Evolutionary conservation across 805 yeast genomes (phyloP).

Genomic region (Kodamaea neixiangensis): DNA sequence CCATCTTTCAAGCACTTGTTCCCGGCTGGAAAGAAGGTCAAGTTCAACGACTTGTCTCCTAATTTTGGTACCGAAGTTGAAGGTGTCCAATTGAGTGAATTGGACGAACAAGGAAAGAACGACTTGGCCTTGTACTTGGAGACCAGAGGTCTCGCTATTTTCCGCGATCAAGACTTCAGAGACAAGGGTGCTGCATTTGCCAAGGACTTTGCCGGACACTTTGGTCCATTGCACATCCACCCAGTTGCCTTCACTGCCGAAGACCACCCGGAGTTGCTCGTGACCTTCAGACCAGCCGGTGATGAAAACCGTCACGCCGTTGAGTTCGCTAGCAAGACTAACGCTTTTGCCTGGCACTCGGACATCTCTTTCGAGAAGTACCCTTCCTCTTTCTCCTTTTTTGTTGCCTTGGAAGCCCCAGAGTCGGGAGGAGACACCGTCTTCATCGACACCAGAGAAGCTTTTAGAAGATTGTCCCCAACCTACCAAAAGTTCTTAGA

Average conservation of each 20-base stretch:
- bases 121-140: constrained; percentile 28
- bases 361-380: constrained; percentile 27
- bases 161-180: constrained; percentile 27
- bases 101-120: constrained; percentile 27
- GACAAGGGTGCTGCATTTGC: constrained; percentile 27
- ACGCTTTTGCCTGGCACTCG: constrained; percentile 23
- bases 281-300: constrained; percentile 25
- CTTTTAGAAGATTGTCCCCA: constrained; percentile 27
- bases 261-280: constrained; percentile 24
- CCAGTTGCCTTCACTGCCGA: constrained; percentile 24
- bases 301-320: constrained; percentile 18
- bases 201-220: constrained; percentile 28
- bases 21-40: constrained; percentile 16
- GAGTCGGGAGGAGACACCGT: constrained; percentile 30
- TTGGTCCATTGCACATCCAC: constrained; percentile 31
- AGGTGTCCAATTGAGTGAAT: constrained; percentile 27
- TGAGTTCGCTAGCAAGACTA: constrained; percentile 17
- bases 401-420: constrained; percentile 29
- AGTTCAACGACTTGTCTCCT: constrained; percentile 24
- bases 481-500: constrained; percentile 23
- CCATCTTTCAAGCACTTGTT: constrained; percentile 21
- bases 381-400: constrained; percentile 27
- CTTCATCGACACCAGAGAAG: constrained; percentile 27
- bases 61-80: constrained; percentile 29
- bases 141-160: constrained; percentile 28